Conservation (phyloP, 148 eudicot species). For the Polygonum maritimum region DNA sequence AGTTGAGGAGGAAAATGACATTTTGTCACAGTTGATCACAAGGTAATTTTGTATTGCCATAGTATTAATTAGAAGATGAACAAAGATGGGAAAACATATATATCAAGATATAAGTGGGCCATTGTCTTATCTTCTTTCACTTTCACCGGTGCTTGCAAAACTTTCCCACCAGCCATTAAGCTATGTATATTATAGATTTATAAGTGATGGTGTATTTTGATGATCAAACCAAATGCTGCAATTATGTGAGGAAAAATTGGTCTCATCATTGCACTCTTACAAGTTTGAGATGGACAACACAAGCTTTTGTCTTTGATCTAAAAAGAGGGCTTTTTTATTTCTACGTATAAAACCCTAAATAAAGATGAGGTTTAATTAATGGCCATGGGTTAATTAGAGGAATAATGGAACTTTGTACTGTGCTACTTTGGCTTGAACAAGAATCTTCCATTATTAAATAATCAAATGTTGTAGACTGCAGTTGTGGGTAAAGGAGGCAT, state of each 20-base stretch:
- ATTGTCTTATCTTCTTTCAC: conserved; percentile 6
- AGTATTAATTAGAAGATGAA: not conserved
- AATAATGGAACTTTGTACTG: not conserved
- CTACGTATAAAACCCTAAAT: not conserved
- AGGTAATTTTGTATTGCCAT: not conserved
- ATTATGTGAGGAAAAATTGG: conserved; percentile 1
- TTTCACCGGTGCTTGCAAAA: not conserved
- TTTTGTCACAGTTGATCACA: not conserved
- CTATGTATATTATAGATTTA: not conserved
- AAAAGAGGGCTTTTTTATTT: not conserved
- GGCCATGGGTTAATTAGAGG: not conserved
- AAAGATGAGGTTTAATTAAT: not conserved
- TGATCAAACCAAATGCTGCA: conserved; percentile 7
- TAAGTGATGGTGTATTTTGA: conserved; percentile 3
- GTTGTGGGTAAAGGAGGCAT: conserved; percentile 3
- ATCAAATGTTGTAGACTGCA: not conserved
- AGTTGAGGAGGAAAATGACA: conserved; percentile 1
- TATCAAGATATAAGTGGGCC: not conserved
- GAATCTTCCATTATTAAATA: conserved; percentile 3
- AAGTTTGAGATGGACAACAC: conserved; percentile 8
- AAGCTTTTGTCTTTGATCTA: conserved; percentile 4
- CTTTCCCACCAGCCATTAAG: not conserved
- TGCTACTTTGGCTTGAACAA: not conserved
- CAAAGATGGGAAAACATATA: not conserved
- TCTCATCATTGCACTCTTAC: conserved; percentile 5